These are phyloP conservation scores for Ailanthus altissimus DNA, from an alignment of 345 rosid species.

Conservation along the genomic window DNA sequence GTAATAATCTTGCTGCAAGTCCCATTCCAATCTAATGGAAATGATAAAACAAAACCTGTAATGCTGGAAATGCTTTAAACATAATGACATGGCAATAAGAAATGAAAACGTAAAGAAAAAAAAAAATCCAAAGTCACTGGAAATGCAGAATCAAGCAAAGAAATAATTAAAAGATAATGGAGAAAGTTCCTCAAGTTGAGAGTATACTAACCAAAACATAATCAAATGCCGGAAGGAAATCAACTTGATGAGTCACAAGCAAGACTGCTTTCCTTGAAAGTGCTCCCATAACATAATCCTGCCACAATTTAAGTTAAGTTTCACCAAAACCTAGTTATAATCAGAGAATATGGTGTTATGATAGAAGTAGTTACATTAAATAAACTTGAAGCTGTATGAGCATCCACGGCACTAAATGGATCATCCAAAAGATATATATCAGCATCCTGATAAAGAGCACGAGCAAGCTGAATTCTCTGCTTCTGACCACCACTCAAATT, in stretches of 20 bases:
- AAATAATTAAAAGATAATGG: not conserved
- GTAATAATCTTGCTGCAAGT: too few species aligned
- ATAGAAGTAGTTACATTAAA: slow-evolving; percentile 57
- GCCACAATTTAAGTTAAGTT: slow-evolving; percentile 36
- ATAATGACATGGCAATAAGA: too few species aligned
- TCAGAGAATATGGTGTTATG: not conserved
- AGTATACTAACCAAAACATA: slow-evolving; percentile 67
- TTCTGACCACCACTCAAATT: too few species aligned
- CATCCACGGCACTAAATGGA: slow-evolving; percentile 98
- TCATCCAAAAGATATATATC: slow-evolving; percentile 92
- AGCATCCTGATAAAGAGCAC: slow-evolving; percentile 91
- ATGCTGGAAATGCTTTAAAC: too few species aligned
- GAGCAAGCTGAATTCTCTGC: slow-evolving; percentile 95
- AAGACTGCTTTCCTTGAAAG: slow-evolving; percentile 74
- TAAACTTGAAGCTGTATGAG: slow-evolving; percentile 87
- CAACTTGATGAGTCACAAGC: slow-evolving; percentile 96
- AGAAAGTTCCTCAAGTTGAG: not conserved
- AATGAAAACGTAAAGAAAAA: too few species aligned
- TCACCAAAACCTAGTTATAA: slow-evolving; percentile 9
- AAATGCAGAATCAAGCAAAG: not conserved
- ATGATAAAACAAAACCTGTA: too few species aligned
- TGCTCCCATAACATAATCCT: slow-evolving; percentile 84
- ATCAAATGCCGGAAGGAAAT: slow-evolving; percentile 89
- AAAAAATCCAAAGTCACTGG: too few species aligned
- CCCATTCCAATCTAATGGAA: too few species aligned